Evolutionary conservation across 2,329 filamentous ascomycete genomes (phyloP), one percentile per base, ranked within the genome.

Genomic region (Diaporthe vaccinii): DNA sequence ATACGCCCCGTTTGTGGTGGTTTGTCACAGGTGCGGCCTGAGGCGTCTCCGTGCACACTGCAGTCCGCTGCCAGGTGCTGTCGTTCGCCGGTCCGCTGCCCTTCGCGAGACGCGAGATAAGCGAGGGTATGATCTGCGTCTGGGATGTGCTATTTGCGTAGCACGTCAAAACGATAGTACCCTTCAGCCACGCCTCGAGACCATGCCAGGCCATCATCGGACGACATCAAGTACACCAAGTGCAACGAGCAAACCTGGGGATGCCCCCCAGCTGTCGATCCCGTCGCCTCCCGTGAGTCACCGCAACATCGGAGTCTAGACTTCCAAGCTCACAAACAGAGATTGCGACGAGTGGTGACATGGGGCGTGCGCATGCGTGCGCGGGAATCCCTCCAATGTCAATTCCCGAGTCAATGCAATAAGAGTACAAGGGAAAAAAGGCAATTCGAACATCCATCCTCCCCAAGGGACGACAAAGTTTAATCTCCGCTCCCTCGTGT

Each of bases 111-210:
- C 49, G 65, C 65, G n/a, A 69, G 65, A 55, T 55, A 69, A 41
- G 65, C 65, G 65, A 69, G 49, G 65, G 65, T 69, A 41, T 55
- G 65, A 69, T 69, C 65, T 55, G 31, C 65, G 49, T 69, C 65
- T 39, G 49, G 65, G 65, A 55, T 69, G 31, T 69, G 65, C 65
- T 69, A 69, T 55, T 55, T 69, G 49, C 49, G 49, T 55, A 20
- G 46, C 62, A 68, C 62, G 44, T 36, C 46, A 53, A 39, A 53
- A 68, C 46, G 10, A 39, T 68, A 36, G 28, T 17, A 68, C 46
- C 31, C 62, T 53, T 51, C 62, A 39, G 31, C 22, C 22, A 39
- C 34, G 46, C 62, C 25, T 68, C 46, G 46, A 68, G 62, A 51
- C 62, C 62, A 28, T 20, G 31, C 17, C 34, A 25, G 34, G 15